Percentiles rank a stretch among this genome's conserved stretches.
These are phyloP conservation scores for Neonectria ditissima DNA, from an alignment of 2,329 filamentous ascomycete genomes.

Conservation along the genomic window DNA sequence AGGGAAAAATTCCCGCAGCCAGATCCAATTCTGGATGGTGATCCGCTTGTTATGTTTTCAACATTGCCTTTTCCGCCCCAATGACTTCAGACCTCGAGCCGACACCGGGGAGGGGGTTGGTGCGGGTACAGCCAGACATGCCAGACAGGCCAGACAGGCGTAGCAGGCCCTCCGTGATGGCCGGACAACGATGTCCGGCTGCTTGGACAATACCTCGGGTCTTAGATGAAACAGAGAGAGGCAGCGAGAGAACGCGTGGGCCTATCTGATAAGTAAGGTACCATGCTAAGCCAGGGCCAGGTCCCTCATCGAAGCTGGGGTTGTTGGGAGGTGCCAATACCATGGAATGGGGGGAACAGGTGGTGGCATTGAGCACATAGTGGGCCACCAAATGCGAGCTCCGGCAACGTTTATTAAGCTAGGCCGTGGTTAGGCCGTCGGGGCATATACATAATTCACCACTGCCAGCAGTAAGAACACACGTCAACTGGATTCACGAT, in stretches of 20 bases:
- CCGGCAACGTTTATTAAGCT: slow-evolving; percentile 10
- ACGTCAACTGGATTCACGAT: not conserved
- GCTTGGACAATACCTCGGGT: slow-evolving; percentile 24
- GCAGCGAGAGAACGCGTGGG: slow-evolving; percentile 19
- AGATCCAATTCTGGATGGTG: slow-evolving; percentile 19
- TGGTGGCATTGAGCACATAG: slow-evolving; percentile 18
- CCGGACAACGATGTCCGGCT: slow-evolving; percentile 43
- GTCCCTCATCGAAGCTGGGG: slow-evolving; percentile 25
- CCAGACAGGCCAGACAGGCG: slow-evolving; percentile 22
- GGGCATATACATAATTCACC: not conserved
- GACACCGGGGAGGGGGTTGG: slow-evolving; percentile 44
- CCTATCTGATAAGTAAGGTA: slow-evolving; percentile 33
- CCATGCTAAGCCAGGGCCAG: slow-evolving; percentile 25
- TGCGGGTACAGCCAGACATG: too few species aligned
- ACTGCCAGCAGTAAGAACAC: not conserved
- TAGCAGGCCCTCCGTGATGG: slow-evolving; percentile 21
- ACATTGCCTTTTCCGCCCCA: slow-evolving; percentile 39
- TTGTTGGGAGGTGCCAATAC: slow-evolving; percentile 21
- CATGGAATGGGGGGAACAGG: not conserved
- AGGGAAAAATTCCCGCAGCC: slow-evolving; percentile 41
- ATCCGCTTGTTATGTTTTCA: slow-evolving; percentile 25
- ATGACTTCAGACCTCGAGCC: slow-evolving; percentile 41
- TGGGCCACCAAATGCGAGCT: slow-evolving; percentile 18
- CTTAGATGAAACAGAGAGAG: slow-evolving; percentile 10
- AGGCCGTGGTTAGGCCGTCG: slow-evolving; percentile 22